Conservation (phyloP, 2,329 filamentous ascomycete genomes). For the Talaromyces sp. region DNA sequence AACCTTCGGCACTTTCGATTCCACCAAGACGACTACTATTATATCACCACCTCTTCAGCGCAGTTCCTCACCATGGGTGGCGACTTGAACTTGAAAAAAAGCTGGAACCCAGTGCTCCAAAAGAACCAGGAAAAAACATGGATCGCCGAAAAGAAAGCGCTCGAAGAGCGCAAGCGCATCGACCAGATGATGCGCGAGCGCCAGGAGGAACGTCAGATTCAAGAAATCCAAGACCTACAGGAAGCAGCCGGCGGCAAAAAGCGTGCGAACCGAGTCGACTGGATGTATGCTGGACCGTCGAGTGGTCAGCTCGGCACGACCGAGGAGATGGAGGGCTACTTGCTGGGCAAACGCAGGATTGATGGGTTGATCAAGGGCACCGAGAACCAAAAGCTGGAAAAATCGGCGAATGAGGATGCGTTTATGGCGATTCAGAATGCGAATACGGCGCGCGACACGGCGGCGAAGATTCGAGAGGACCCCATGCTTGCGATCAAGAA, state of each 20-base stretch:
- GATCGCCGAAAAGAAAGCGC: conserved; percentile 84
- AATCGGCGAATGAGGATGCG: conserved; percentile 59
- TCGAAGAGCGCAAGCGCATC: conserved; percentile 90
- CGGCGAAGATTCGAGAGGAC: conserved; percentile 81
- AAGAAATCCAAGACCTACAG: conserved; percentile 84
- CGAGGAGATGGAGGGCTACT: conserved; percentile 89
- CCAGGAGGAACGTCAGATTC: conserved; percentile 85
- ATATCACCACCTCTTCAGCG: not conserved
- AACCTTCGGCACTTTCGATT: not conserved
- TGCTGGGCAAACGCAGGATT: conserved; percentile 87
- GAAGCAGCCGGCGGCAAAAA: conserved; percentile 82
- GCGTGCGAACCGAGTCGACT: conserved; percentile 78
- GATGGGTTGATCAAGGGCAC: conserved; percentile 79
- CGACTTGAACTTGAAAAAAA: conserved; percentile 66
- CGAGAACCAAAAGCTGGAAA: conserved; percentile 74
- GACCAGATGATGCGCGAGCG: conserved; percentile 89
- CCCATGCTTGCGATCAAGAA: conserved; percentile 89
- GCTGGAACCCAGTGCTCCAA: conserved; percentile 87
- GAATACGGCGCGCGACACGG: conserved; percentile 71
- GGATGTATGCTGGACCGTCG: conserved; percentile 94
- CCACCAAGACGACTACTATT: not conserved
- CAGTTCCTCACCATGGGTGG: conserved; percentile 66
- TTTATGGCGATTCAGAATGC: conserved; percentile 58
- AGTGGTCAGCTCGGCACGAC: conserved; percentile 61
- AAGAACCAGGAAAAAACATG: conserved; percentile 88